Conservation (phyloP, 495 filamentous ascomycete species). For the Aspergillus coremiiformis region DNA sequence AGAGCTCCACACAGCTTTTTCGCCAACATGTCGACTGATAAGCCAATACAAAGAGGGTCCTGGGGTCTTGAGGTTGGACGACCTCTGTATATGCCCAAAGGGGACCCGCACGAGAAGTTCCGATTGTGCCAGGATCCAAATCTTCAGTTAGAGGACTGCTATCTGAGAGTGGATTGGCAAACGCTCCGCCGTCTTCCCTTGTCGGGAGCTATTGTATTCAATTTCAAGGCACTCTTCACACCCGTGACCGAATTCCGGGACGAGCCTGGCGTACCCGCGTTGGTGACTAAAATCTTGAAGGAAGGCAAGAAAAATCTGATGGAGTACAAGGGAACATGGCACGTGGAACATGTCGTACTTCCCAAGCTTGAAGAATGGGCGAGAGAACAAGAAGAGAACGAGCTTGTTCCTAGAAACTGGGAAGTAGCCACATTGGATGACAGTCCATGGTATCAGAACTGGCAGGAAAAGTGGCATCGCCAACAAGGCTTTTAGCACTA, state of each 20-base stretch:
- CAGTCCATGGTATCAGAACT: constrained; percentile 73
- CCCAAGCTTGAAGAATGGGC: constrained; percentile 61
- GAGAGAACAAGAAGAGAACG: constrained; percentile 60
- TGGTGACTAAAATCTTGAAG: constrained; percentile 59
- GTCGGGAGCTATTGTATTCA: constrained; percentile 71
- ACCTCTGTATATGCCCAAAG: constrained; percentile 72
- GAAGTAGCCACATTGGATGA: constrained; percentile 70
- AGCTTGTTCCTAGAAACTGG: constrained; percentile 58
- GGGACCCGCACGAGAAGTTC: constrained; percentile 57
- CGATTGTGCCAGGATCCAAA: constrained; percentile 49
- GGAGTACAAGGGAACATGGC: constrained; percentile 81
- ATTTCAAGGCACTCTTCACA: constrained; percentile 88
- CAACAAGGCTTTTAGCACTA: constrained; percentile 59
- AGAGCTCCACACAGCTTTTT: constrained; percentile 53
- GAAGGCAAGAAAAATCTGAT: constrained; percentile 70
- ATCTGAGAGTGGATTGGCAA: constrained; percentile 89
- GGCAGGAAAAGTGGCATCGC: constrained; percentile 76
- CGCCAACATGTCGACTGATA: constrained; percentile 63
- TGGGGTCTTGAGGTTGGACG: constrained; percentile 78
- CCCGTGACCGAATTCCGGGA: constrained; percentile 63
- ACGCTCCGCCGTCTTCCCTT: constrained; percentile 77
- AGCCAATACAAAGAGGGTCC: constrained; percentile 78
- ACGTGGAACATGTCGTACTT: constrained; percentile 69
- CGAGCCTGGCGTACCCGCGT: constrained; percentile 65
- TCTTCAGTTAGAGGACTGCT: constrained; percentile 51